Percentiles rank a stretch among this genome's conserved stretches.
phyloP scores from a whole-genome alignment of 495 filamentous ascomycete species.

The Talaromyces adpressus region DNA sequence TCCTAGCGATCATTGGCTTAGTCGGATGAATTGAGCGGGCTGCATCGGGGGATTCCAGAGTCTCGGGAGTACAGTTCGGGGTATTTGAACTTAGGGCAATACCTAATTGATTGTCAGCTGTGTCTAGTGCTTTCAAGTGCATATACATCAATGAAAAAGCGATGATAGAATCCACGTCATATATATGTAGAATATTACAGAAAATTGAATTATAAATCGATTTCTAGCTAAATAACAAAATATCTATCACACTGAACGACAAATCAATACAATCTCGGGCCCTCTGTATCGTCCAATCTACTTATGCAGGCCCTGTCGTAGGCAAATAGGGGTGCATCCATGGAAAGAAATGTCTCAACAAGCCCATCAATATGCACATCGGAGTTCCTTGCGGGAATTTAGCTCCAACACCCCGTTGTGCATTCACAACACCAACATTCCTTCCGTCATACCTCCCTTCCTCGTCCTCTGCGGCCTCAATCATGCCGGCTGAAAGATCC shows the following conservation, averaged over 20 bases:
- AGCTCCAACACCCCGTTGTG: not conserved
- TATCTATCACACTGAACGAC: too few relatives aligned
- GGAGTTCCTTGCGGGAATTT: not conserved
- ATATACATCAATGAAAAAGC: not conserved
- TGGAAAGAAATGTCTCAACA: slow-evolving; percentile 29
- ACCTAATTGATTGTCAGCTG: slow-evolving; percentile 30
- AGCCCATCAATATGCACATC: slow-evolving; percentile 13
- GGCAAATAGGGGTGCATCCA: slow-evolving; percentile 25
- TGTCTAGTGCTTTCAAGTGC: not conserved
- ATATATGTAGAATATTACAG: too few relatives aligned
- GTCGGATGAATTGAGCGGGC: too few relatives aligned
- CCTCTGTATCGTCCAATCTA: too few relatives aligned
- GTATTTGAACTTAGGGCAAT: too few relatives aligned
- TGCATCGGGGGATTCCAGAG: too few relatives aligned
- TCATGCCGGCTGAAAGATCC: slow-evolving; percentile 41
- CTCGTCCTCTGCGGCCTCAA: slow-evolving; percentile 35
- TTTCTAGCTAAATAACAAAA: too few relatives aligned
- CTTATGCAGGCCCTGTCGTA: not conserved
- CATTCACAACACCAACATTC: slow-evolving; percentile 29
- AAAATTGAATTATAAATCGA: too few relatives aligned
- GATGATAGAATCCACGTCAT: not conserved
- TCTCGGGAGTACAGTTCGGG: too few relatives aligned
- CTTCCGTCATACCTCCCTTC: slow-evolving; percentile 25
- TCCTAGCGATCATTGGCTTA: too few relatives aligned
- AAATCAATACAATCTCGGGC: too few relatives aligned